These are phyloP conservation scores for Tieghemostelium lacteum DNA, from an alignment of 78 protist species.

Conservation along the genomic window DNA sequence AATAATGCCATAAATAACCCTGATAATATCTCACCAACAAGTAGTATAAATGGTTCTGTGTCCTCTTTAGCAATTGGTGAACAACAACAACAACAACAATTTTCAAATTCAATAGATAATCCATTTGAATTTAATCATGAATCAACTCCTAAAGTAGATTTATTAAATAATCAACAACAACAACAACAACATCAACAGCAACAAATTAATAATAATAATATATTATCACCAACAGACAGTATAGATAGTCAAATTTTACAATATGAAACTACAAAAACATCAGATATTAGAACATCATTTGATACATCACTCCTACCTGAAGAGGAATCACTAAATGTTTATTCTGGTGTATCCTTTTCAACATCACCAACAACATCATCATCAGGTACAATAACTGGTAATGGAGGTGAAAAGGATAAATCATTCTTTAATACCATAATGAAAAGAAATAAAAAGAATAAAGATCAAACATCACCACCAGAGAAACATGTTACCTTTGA, in stretches of 20 bases:
- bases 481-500: too few relatives aligned
- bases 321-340: too few relatives aligned
- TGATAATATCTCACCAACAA: not conserved
- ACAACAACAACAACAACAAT: not conserved
- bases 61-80: not conserved
- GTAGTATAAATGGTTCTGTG: too few relatives aligned
- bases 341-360: too few relatives aligned
- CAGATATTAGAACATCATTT: not conserved
- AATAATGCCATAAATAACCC: not conserved
- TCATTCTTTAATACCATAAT: too few relatives aligned
- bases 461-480: not conserved
- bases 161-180: not conserved
- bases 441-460: not conserved
- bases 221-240: not conserved
- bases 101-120: not conserved
- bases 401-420: too few relatives aligned
- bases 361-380: too few relatives aligned
- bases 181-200: not conserved
- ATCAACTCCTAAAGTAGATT: not conserved
- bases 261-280: not conserved
- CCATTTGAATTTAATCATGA: slow-evolving; percentile 66
- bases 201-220: not conserved
- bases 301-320: too few relatives aligned
- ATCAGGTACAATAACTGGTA: not conserved
- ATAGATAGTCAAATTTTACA: not conserved